Conservation (phyloP, 257 asterid species). For the Solanum lycopersicoides region DNA sequence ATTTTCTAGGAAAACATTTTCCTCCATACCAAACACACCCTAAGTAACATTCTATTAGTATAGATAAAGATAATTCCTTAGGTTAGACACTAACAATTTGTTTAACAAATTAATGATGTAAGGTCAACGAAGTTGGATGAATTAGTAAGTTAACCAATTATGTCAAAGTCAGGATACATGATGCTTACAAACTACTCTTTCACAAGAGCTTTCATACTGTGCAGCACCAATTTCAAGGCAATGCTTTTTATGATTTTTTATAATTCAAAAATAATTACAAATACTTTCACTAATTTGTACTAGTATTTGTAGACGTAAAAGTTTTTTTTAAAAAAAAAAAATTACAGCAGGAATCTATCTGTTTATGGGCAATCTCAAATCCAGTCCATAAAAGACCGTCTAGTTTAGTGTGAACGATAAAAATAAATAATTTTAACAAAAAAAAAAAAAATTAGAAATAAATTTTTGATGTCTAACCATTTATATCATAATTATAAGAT, state of each 20-base stretch:
- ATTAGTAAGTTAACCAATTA: neutral
- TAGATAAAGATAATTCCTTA: neutral
- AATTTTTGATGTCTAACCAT: rapidly evolving
- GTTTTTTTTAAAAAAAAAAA: neutral
- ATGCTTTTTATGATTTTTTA: neutral
- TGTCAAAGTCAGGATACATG: neutral
- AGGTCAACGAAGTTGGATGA: neutral
- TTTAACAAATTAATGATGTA: neutral
- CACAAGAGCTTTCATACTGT: neutral
- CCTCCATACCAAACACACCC: no score
- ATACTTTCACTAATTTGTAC: neutral
- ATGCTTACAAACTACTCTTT: neutral
- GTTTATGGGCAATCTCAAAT: neutral
- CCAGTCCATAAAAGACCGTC: no score
- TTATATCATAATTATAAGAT: no score
- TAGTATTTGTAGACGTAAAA: neutral
- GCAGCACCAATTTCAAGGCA: neutral
- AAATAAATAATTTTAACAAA: no score
- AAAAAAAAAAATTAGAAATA: no score
- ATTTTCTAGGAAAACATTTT: no score
- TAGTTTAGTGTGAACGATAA: neutral
- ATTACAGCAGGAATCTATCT: neutral
- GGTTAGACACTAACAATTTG: neutral
- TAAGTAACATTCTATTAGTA: no score
- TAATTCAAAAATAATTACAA: neutral